Evolutionary conservation across 441 rosid genomes (phyloP), one percentile per base, ranked within the genome.

Genomic region (Theobroma grandiflorum): DNA sequence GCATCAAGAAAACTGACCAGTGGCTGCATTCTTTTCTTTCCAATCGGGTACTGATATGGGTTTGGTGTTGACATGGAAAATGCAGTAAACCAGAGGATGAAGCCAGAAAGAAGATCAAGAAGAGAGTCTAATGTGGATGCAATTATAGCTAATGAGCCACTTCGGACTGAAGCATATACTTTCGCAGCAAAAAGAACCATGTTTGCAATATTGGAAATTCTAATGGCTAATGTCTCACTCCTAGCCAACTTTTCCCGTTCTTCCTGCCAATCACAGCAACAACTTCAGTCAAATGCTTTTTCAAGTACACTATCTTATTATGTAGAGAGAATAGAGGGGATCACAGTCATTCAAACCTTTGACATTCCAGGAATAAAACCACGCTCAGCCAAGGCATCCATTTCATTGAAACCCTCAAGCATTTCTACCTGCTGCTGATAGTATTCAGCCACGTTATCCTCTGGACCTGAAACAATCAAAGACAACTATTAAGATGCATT

Each of bases 21-120:
- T 72, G 99, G 99, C 86, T 96, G 99, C 99, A 96, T 96, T 38
- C 98, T 88, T 82, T 93, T 96, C 87, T 96, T 96, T 59, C 99
- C 99, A 78, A 96, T 96, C 43, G 99, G 99, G 80, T 96, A 96
- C 85, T 88, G 97, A 83, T 96, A 96, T 0, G 96, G 99, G 69
- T 90, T 96, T 75, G 94, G 95, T 52, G 97, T 96, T 82, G 93
- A 95, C 98, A 96, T 94, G 6, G 98, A 93, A 85, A 96, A 96
- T 69, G 98, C 99, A 79, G 98, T 92, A 84, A 96, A 96, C 99
- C 99, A 96, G 22, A 96, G 84, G 88, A 96, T 96, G 86, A 96
- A 94, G 73, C 99, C 99, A 42, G 99, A 96, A 33, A 96, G 90
- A 82, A 96, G 98, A 87, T 96, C 99, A 65, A 96, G 99, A 82